A percentile compares a stretch with the other conserved stretches of the same genome.
phyloP scores from a whole-genome alignment of 2,329 filamentous ascomycete genomes.

The Pyricularia pennisetigena region DNA sequence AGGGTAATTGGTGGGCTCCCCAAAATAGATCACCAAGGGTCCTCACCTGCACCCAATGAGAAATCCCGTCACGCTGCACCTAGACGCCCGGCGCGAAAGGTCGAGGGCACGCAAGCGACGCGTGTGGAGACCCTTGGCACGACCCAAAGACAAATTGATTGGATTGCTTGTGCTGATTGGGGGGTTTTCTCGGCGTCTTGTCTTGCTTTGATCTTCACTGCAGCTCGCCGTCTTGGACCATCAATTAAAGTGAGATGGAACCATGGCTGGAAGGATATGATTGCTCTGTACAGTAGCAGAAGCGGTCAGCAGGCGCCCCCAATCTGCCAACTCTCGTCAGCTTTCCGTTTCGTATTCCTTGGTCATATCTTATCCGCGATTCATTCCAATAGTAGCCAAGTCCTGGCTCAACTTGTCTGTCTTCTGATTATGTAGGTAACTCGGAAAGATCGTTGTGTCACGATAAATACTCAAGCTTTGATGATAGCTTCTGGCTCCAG shows the following conservation, averaged over 20 bases:
- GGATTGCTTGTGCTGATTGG: neutral
- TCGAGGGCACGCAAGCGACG: neutral
- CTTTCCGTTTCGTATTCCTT: neutral
- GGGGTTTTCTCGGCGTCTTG: neutral
- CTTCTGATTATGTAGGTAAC: neutral
- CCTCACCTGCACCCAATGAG: conserved; percentile 14
- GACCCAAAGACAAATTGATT: neutral
- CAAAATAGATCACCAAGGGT: conserved; percentile 15
- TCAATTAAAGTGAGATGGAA: neutral
- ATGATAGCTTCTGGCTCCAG: neutral
- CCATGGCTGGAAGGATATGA: neutral
- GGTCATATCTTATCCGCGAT: neutral
- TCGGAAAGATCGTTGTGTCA: neutral
- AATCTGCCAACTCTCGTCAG: neutral
- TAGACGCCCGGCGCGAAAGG: conserved; percentile 15
- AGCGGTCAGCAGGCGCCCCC: neutral
- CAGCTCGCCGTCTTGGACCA: neutral
- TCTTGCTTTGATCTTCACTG: neutral
- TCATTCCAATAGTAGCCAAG: neutral
- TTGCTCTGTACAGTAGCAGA: neutral
- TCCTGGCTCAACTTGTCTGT: neutral
- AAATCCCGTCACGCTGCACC: conserved; percentile 18
- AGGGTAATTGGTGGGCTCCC: conserved; percentile 6
- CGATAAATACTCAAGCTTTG: neutral
- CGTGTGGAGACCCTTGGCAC: neutral